Evolutionary conservation across 1,284 basidiomycete species (phyloP), one percentile per base, ranked within the genome.

Genomic region (Phellopilus nigrolimitatus): DNA sequence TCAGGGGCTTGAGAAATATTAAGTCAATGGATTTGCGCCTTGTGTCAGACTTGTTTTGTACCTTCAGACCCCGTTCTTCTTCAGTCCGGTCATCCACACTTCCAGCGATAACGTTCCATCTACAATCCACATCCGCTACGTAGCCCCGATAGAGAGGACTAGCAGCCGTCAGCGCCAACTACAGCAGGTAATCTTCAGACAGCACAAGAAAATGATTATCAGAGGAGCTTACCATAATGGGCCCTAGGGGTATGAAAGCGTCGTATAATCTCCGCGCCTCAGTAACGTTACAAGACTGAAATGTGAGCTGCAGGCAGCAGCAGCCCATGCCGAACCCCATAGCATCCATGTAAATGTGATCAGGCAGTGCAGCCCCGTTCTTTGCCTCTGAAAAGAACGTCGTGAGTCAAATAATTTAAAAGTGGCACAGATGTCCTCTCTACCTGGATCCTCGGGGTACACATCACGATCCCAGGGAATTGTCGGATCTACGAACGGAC

Each of bases 281-380:
- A 37, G 80, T 75, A 24, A 99, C 84, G 67, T 93, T 92, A 68
- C 90, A 95, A 0, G 94, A 89, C 68, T 99, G 97, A 73, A 99
- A 97, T 3, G 97, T 99, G 58, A 99, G 79, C 65, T 99, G 97
- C 46, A 99, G 73, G 69, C 97, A 99, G 64, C 92, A 97, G 63
- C 95, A 98, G 2, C 97, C 97, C 95, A 98, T 99, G 39, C 97
- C 97, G 67, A 99, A 99, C 21, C 95, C 95, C 97, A 98, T 98
- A 1, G 97, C 95, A 68, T 99, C 97, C 77, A 99, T 82, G 68
- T 99, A 99, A 60, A 99, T 94, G 68, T 98, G 94, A 66, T 95
- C 86, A 10, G 77, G 73, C 45, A 90, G 75, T 8, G 94, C 95
- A 8, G 92, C 91, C 3, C 91, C 93, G 52, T 83, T 75, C 66